Percentiles rank a stretch among this genome's conserved stretches.
phyloP scores from a whole-genome alignment of 2,329 filamentous ascomycete species.

The Colletotrichum cereale region DNA sequence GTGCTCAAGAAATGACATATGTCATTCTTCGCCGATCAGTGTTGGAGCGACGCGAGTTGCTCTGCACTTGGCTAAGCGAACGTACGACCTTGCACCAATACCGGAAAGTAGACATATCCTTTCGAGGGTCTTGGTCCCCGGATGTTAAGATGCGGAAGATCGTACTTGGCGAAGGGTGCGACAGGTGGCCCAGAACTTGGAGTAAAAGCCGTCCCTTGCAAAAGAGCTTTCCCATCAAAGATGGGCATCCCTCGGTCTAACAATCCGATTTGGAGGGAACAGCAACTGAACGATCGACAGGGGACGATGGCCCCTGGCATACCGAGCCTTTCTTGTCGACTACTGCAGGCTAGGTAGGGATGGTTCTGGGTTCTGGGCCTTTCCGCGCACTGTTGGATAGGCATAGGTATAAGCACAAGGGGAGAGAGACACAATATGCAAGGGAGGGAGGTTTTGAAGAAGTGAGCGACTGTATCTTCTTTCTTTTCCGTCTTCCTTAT shows the following conservation, averaged over 20 bases:
- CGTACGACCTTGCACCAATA: not conserved
- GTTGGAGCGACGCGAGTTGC: no score
- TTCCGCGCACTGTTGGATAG: conserved; percentile 7
- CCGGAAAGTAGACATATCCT: not conserved
- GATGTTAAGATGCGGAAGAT: conserved; percentile 30
- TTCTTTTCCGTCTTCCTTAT: not conserved
- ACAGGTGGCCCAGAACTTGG: not conserved
- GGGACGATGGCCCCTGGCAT: conserved; percentile 38
- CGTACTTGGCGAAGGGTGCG: conserved; percentile 17
- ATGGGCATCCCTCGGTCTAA: conserved; percentile 8
- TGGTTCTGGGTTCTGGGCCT: not conserved
- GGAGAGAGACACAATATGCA: conserved; percentile 17
- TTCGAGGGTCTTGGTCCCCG: conserved; percentile 5
- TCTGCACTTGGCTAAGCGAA: not conserved
- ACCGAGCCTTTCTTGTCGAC: conserved; percentile 15
- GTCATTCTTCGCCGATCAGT: not conserved
- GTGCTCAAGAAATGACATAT: not conserved
- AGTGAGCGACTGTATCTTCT: conserved; percentile 5
- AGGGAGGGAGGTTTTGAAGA: conserved; percentile 23
- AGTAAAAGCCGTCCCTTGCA: conserved; percentile 10
- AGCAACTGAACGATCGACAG: conserved; percentile 30
- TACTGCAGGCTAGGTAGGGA: conserved; percentile 32
- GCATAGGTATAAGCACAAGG: conserved; percentile 14
- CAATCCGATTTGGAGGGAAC: conserved; percentile 26
- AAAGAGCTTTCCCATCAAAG: conserved; percentile 32